A percentile compares a stretch with the other conserved stretches of the same genome.
Evolutionary conservation across 306 rosid species (phyloP).

Genomic region (Carpinus fangiana): DNA sequence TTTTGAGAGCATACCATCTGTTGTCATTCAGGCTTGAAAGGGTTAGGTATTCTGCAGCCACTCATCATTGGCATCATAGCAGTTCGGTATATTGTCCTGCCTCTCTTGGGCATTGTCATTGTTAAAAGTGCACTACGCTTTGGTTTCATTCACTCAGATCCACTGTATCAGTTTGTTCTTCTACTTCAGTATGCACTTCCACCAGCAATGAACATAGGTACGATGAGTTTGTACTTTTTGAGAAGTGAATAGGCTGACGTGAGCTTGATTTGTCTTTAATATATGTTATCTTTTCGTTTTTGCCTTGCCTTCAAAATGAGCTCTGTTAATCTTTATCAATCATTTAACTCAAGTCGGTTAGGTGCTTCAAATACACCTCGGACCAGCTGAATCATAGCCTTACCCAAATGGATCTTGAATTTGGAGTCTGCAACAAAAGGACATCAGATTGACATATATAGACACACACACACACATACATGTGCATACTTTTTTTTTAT

Average conservation of each 20-base stretch:
- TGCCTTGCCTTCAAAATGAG: neutral
- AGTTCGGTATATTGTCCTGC: slow-evolving; percentile 60
- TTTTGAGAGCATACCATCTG: neutral
- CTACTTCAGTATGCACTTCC: slow-evolving; percentile 81
- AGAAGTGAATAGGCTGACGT: neutral
- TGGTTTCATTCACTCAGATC: slow-evolving; percentile 65
- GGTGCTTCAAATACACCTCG: neutral
- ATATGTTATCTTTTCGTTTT: neutral
- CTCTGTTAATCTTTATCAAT: neutral
- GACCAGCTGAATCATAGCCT: no score
- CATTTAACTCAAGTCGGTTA: neutral
- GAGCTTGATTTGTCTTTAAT: neutral
- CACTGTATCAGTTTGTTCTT: slow-evolving; percentile 74
- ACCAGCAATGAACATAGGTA: slow-evolving; percentile 83
- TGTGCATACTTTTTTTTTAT: neutral
- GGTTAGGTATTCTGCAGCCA: slow-evolving; percentile 43
- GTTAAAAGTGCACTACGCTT: slow-evolving; percentile 51
- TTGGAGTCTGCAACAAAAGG: no score
- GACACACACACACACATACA: neutral
- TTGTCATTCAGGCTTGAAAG: slow-evolving; percentile 59
- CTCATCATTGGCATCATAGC: slow-evolving; percentile 48
- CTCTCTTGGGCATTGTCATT: slow-evolving; percentile 53
- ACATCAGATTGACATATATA: neutral
- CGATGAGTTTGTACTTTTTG: neutral
- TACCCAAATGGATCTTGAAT: no score